phyloP scores from a whole-genome alignment of 2,329 filamentous ascomycete species.

The Cordyceps pruinosa region DNA sequence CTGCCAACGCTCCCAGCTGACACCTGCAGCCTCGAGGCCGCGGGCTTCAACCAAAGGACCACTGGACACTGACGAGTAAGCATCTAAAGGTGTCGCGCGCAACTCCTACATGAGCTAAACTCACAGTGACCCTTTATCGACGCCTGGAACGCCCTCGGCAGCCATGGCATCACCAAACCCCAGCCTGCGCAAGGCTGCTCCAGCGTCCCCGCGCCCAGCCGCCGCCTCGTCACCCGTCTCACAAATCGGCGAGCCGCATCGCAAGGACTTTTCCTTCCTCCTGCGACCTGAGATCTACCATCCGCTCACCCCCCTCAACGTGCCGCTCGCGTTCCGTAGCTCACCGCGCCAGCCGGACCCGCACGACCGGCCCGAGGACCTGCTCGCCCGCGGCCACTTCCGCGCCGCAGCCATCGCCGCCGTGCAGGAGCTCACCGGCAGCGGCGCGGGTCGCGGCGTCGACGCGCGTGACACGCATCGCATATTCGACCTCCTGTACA shows the following conservation, averaged over 20 bases:
- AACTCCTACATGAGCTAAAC: slow-evolving; percentile 1
- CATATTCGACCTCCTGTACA: slow-evolving; percentile 75
- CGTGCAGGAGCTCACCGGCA: slow-evolving; percentile 51
- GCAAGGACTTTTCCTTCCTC: slow-evolving; percentile 73
- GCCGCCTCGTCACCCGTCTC: slow-evolving; percentile 22
- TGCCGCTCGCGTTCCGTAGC: slow-evolving; percentile 61
- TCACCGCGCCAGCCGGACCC: slow-evolving; percentile 57
- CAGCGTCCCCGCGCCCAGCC: slow-evolving; percentile 18
- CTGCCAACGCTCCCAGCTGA: slow-evolving; percentile 12
- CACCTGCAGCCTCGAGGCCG: slow-evolving; percentile 45
- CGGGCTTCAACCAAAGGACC: slow-evolving; percentile 71
- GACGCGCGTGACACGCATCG: slow-evolving; percentile 51
- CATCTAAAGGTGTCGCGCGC: slow-evolving; percentile 8
- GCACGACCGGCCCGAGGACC: slow-evolving; percentile 57
- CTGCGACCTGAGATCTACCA: slow-evolving; percentile 79
- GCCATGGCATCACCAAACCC: slow-evolving; percentile 13
- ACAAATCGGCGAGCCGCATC: slow-evolving; percentile 24
- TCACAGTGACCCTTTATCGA: slow-evolving; percentile 23
- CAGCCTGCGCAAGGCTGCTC: slow-evolving; percentile 8
- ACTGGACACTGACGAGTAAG: slow-evolving; percentile 69
- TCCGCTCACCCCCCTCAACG: slow-evolving; percentile 57
- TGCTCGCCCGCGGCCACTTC: slow-evolving; percentile 70
- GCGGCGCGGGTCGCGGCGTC: slow-evolving; percentile 35
- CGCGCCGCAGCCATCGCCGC: slow-evolving; percentile 67
- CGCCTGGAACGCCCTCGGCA: slow-evolving; percentile 18